phyloP scores from a whole-genome alignment of 305 asterid species.

The Nicotiana rustica region DNA sequence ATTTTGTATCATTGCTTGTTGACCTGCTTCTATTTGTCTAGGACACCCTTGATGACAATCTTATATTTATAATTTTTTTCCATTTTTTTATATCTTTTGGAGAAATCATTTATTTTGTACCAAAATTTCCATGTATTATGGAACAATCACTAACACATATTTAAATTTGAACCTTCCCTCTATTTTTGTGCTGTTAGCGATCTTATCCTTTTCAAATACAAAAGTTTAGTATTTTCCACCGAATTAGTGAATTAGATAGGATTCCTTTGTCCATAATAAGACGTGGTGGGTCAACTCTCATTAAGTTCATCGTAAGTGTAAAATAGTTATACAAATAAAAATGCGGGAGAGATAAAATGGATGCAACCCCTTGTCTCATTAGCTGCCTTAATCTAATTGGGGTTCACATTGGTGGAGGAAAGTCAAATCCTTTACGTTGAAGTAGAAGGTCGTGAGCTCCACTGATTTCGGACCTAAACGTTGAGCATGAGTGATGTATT shows the following conservation, averaged over 20 bases:
- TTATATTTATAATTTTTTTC: neutral
- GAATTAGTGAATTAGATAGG: no score
- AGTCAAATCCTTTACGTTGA: neutral
- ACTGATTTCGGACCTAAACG: neutral
- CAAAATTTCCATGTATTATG: neutral
- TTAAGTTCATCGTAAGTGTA: no score
- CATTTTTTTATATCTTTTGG: neutral
- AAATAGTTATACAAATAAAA: no score
- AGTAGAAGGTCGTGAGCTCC: neutral
- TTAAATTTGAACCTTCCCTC: neutral
- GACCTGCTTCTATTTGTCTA: conserved; percentile 1
- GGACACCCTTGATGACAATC: neutral
- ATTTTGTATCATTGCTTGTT: neutral
- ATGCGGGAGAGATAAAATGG: no score
- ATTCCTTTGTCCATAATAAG: no score
- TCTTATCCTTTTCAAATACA: conserved; percentile 38
- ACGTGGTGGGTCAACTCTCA: no score
- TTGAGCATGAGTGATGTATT: neutral
- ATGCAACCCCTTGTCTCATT: no score
- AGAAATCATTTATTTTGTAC: neutral
- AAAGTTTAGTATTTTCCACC: no score
- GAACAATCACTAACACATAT: neutral
- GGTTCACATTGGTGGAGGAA: neutral
- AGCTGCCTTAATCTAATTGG: neutral
- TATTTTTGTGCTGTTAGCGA: neutral